Base-by-base conservation (phyloP, 2,329 filamentous ascomycete species). In the Colletotrichum zoysiae region DNA sequence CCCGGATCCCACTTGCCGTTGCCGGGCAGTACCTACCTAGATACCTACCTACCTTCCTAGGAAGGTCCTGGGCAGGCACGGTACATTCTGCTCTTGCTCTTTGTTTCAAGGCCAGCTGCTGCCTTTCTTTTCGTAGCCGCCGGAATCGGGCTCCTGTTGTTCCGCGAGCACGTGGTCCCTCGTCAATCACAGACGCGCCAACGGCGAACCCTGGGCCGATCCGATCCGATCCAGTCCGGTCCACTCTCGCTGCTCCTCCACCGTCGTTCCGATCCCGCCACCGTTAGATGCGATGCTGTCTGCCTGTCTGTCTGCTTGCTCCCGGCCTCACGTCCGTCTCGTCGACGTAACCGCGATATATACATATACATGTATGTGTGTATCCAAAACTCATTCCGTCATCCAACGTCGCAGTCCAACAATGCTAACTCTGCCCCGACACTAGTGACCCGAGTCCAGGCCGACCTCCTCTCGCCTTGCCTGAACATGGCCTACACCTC, bases 191-290 rank as follows among this genome's bases (percentile, higher is more conserved):
- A 3, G 30, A 30, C 55, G 53, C 38, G 53, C 38, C 50, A 40
- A 33, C 40, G 11, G 53, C 69, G 38, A 64, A 69, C 64, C 69
- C 64, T 71, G 68, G 2, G 51, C 35, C 33, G 58, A 71, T 68
- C 69, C 16, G 26, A 48, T 38, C 3, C 30, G 30, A 30, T 30
- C 30, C 30, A 3, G 4, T 62, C 56, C 26, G 2, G 20, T 20
- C 11, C 11, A 4, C n/a, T 23, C 26, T 30, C 40, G 26, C 44
- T 46, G 44, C 20, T 55, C 33, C 18, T 62, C 23, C 23, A 18
- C 14, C 9, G 33, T 59, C 35, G 59, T 55, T 53, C 57, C 57
- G 30, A 61, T 56, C n/a, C 26, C 35, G n/a, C 20, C 16, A 58
- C 18, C 6, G 16, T 44, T 40, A 42, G 46, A 20, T 20, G 20